Conservation (phyloP, 2,329 filamentous ascomycete species). For the Cytospora schulzeri region DNA sequence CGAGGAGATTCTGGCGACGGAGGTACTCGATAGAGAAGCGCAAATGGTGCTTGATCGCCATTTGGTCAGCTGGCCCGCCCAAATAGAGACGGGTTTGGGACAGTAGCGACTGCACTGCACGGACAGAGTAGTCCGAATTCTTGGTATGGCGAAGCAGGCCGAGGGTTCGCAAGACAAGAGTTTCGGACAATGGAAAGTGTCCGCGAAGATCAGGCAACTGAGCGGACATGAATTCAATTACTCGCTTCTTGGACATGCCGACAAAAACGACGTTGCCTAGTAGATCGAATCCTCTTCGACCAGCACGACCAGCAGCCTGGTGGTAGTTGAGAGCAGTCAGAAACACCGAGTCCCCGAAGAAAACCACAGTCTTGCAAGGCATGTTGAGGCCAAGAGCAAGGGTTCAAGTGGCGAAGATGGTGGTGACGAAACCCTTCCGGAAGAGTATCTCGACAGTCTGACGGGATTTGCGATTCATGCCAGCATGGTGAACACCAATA, state of each 20-base stretch:
- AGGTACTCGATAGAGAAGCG: constrained; percentile 83
- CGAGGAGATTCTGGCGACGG: constrained; percentile 67
- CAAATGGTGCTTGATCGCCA: constrained; percentile 73
- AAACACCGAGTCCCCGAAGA: constrained; percentile 72
- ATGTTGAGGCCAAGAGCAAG: constrained; percentile 80
- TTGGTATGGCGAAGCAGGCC: constrained; percentile 68
- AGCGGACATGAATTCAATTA: constrained; percentile 71
- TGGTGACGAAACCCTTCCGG: constrained; percentile 69
- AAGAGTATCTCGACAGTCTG: constrained; percentile 76
- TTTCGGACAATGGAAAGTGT: constrained; percentile 77
- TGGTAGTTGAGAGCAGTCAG: constrained; percentile 76
- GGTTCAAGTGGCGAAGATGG: constrained; percentile 75
- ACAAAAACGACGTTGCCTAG: constrained; percentile 83
- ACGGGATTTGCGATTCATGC: constrained; percentile 77
- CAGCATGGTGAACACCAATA: constrained; percentile 76
- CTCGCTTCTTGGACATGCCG: constrained; percentile 61
- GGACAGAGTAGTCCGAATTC: constrained; percentile 61
- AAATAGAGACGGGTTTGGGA: constrained; percentile 72
- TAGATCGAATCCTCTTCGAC: constrained; percentile 77
- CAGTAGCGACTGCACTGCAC: constrained; percentile 66
- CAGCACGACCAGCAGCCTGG: constrained; percentile 76
- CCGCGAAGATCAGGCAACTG: constrained; percentile 73
- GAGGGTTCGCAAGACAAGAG: constrained; percentile 69
- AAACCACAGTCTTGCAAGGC: constrained; percentile 81
- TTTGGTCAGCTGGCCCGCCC: constrained; percentile 67